Conservation (phyloP, 176 grass and related monocot species). For the Poa annua region DNA sequence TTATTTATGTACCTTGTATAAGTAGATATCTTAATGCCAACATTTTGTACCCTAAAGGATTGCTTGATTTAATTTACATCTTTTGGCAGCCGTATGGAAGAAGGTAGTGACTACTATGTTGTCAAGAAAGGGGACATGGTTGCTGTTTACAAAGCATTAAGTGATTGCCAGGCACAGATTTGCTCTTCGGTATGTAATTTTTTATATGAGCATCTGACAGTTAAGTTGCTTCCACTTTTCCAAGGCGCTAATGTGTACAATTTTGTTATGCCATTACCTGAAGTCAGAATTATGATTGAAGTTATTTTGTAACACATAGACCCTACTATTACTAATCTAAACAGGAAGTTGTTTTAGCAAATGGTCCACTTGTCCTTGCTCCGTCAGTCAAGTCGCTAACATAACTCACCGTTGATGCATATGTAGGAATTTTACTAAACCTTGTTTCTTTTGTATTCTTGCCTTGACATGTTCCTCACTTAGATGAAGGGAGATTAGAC, state of each 20-base stretch:
- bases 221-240: not conserved
- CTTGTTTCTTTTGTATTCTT: not conserved
- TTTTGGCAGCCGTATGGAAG: slow-evolving; percentile 52
- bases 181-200: slow-evolving; percentile 50
- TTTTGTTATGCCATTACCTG: not conserved
- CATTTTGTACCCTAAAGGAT: not conserved
- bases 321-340: not conserved
- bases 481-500: slow-evolving; percentile 22
- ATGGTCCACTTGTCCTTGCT: not conserved
- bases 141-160: slow-evolving; percentile 48
- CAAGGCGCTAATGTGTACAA: not conserved
- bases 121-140: slow-evolving; percentile 55
- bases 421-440: not conserved
- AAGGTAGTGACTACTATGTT: slow-evolving; percentile 55
- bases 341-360: slow-evolving; percentile 21
- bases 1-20: slow-evolving; percentile 3
- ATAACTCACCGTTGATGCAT: not conserved
- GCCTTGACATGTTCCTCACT: not conserved
- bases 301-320: not conserved
- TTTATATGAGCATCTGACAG: slow-evolving; percentile 2
- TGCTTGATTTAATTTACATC: not conserved
- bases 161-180: slow-evolving; percentile 61
- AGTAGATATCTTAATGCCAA: not conserved
- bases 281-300: not conserved
- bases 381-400: not conserved